Evolutionary conservation across 352 stramenopile genomes (phyloP).

Genomic region (Hyaloperonospora arabidopsidis): DNA sequence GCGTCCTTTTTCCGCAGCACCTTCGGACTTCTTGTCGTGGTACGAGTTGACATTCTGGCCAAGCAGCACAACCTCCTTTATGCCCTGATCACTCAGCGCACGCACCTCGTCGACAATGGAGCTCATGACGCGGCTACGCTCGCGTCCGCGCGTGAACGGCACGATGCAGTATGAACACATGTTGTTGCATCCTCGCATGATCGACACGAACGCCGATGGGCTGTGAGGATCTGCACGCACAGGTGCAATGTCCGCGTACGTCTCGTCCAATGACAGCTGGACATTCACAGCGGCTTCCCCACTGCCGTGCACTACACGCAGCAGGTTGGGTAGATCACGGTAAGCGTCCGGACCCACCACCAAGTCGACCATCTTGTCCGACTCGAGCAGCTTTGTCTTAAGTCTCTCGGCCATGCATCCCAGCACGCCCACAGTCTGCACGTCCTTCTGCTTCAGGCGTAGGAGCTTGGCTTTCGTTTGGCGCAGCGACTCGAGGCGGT

Average conservation of each 20-base stretch:
- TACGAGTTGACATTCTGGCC: conserved; percentile 99
- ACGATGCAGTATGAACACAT: conserved; percentile 99
- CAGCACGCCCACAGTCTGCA: conserved; percentile 91
- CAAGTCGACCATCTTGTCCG: conserved; percentile 94
- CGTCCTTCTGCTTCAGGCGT: conserved; percentile 51
- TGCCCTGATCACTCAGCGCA: conserved; percentile 79
- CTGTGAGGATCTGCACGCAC: conserved; percentile 79
- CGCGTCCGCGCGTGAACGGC: conserved; percentile 96
- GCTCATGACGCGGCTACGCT: conserved; percentile 86
- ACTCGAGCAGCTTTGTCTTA: conserved; percentile 93
- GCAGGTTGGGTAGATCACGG: conserved; percentile 92
- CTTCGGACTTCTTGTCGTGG: conserved; percentile 88
- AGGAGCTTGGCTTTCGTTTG: conserved; percentile 69
- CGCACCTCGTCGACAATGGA: conserved; percentile 94
- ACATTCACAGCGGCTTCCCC: conserved; percentile 88
- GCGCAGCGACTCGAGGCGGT: conserved; percentile 70
- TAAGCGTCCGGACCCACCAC: conserved; percentile 98
- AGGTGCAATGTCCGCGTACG: conserved; percentile 96
- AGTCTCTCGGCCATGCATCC: conserved; percentile 99
- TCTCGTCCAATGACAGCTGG: conserved; percentile 95
- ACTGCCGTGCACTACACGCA: conserved; percentile 77
- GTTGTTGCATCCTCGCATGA: conserved; percentile 99
- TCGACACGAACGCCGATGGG: conserved; percentile 94
- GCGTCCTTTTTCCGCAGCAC: conserved; percentile 51
- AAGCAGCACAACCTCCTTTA: conserved; percentile 98